phyloP scores from a whole-genome alignment of 345 rosid species.

The rapeseed (Brassica napus) region DNA sequence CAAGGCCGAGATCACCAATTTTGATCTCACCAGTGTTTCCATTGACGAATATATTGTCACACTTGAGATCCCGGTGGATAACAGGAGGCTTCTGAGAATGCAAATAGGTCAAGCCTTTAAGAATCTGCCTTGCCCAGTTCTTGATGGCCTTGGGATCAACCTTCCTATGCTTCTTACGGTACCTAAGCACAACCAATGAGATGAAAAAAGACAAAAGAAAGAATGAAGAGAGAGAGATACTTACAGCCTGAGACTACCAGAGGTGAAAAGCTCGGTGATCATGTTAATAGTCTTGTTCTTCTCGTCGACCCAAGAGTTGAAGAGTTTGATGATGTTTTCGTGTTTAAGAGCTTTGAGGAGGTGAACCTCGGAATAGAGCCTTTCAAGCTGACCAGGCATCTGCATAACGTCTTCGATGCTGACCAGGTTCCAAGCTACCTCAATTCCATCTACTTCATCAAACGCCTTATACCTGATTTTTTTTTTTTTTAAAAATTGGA shows the following conservation, averaged over 20 bases:
- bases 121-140: constrained; percentile 87
- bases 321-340: constrained; percentile 75
- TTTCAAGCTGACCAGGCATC: constrained; percentile 72
- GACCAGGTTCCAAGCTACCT: constrained; percentile 94
- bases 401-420: constrained; percentile 74
- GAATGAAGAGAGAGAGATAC: constrained; percentile 29
- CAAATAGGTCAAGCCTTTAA: constrained; percentile 63
- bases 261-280: constrained; percentile 93
- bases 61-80: constrained; percentile 85
- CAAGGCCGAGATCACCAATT: constrained; percentile 89
- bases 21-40: constrained; percentile 86
- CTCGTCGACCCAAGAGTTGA: constrained; percentile 87
- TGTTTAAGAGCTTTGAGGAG: constrained; percentile 76
- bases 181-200: constrained; percentile 38
- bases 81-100: constrained; percentile 69
- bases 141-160: constrained; percentile 76
- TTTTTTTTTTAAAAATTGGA: neutral
- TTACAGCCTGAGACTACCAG: constrained; percentile 85
- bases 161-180: constrained; percentile 70
- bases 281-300: constrained; percentile 81
- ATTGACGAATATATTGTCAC: constrained; percentile 81
- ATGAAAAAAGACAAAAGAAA: neutral
- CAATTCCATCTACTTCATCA: constrained; percentile 83
- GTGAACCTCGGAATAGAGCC: constrained; percentile 83
- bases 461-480: constrained; percentile 72